Evolutionary conservation across 2,329 filamentous ascomycete genomes (phyloP).

Genomic region (Mollisia scopiformis): DNA sequence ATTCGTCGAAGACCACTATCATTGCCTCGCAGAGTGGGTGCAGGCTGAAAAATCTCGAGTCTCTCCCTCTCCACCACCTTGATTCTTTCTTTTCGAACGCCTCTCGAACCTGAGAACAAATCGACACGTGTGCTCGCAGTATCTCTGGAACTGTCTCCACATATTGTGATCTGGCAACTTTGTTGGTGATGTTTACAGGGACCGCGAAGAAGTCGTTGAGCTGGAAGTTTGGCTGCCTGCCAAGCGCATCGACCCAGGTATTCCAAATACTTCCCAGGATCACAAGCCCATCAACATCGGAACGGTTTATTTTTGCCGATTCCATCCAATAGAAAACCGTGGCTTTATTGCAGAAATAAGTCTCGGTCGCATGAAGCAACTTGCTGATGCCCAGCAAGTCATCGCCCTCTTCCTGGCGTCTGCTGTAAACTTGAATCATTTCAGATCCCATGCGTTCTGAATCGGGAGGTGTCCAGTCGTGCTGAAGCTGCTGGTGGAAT

Average conservation of each 20-base stretch:
- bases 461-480: slow-evolving; percentile 24
- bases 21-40: slow-evolving; percentile 21
- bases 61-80: slow-evolving; percentile 17
- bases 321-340: slow-evolving; percentile 25
- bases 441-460: slow-evolving; percentile 16
- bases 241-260: slow-evolving; percentile 22
- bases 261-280: slow-evolving; percentile 27
- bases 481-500: slow-evolving; percentile 23
- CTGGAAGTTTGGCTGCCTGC: slow-evolving; percentile 24
- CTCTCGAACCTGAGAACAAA: slow-evolving; percentile 22
- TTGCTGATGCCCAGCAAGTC: slow-evolving; percentile 18
- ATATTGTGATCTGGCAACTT: no score
- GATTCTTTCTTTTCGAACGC: slow-evolving; percentile 13
- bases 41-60: slow-evolving; percentile 25
- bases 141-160: slow-evolving; percentile 23
- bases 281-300: slow-evolving; percentile 14
- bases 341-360: slow-evolving; percentile 26
- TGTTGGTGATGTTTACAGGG: slow-evolving; percentile 20
- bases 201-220: slow-evolving; percentile 27
- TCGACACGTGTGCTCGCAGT: slow-evolving; percentile 22
- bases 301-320: slow-evolving; percentile 18
- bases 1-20: slow-evolving; percentile 24
- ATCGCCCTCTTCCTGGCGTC: slow-evolving; percentile 20
- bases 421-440: slow-evolving; percentile 21
- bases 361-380: slow-evolving; percentile 17